Percentiles rank a stretch among this genome's conserved stretches.
These are phyloP conservation scores for Lagenidium giganteum DNA, from an alignment of 352 stramenopile species.

Conservation along the genomic window DNA sequence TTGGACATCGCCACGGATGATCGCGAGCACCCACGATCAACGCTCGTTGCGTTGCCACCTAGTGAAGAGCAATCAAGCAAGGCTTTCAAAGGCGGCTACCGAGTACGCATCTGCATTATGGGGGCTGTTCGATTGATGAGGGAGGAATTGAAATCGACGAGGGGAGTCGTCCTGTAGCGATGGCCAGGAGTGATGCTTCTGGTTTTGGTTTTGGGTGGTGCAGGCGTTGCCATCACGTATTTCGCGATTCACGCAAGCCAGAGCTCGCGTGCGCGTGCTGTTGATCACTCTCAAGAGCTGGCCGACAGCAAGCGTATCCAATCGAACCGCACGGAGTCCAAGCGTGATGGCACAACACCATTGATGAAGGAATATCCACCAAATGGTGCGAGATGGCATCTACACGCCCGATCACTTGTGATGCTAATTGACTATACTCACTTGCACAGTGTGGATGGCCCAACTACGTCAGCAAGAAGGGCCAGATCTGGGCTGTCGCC, in stretches of 20 bases:
- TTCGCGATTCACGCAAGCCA: slow-evolving; percentile 6
- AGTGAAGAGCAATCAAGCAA: too few relatives aligned
- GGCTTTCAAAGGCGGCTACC: too few relatives aligned
- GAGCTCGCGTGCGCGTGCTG: slow-evolving; percentile 6
- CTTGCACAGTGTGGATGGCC: slow-evolving; percentile 33
- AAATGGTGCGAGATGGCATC: slow-evolving; percentile 3
- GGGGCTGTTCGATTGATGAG: too few relatives aligned
- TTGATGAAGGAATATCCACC: slow-evolving; percentile 40
- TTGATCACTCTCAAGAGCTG: too few relatives aligned
- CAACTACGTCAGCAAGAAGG: slow-evolving; percentile 60
- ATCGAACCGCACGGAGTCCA: slow-evolving; percentile 5
- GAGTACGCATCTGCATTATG: too few relatives aligned
- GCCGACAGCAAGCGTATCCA: slow-evolving; percentile 1
- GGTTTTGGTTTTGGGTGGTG: slow-evolving; percentile 19
- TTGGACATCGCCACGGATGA: too few relatives aligned
- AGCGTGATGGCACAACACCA: slow-evolving; percentile 12
- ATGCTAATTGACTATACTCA: neutral
- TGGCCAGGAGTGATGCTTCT: slow-evolving; percentile 29
- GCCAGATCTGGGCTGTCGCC: slow-evolving; percentile 38
- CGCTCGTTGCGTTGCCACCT: too few relatives aligned
- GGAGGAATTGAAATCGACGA: too few relatives aligned
- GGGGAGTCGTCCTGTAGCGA: too few relatives aligned
- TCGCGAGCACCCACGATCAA: too few relatives aligned
- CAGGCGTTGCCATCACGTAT: slow-evolving; percentile 13
- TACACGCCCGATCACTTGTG: neutral